These are phyloP conservation scores for Suillus alpinus DNA, from an alignment of 768 basidiomycete genomes.

Conservation along the genomic window DNA sequence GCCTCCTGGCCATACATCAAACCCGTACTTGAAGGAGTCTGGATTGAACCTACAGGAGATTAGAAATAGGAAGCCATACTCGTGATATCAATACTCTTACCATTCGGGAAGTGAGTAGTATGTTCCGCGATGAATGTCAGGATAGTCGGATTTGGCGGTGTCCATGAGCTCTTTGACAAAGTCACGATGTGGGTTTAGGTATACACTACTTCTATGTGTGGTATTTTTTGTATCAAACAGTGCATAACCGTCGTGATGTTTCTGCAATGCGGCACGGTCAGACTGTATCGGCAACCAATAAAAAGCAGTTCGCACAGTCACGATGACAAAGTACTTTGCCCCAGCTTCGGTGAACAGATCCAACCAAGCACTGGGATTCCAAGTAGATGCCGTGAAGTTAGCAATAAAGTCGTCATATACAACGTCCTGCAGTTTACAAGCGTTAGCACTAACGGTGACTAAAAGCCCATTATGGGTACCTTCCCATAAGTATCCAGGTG, in stretches of 20 bases:
- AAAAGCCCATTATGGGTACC: slow-evolving; percentile 12
- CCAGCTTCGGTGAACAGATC: slow-evolving; percentile 54
- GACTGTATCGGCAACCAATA: neutral
- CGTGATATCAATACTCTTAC: slow-evolving; percentile 19
- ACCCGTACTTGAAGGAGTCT: slow-evolving; percentile 49
- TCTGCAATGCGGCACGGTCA: slow-evolving; percentile 28
- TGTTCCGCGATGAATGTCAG: slow-evolving; percentile 51
- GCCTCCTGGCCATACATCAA: slow-evolving; percentile 49
- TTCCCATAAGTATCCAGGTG: slow-evolving; percentile 51
- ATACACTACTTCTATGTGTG: slow-evolving; percentile 46
- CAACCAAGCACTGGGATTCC: slow-evolving; percentile 54
- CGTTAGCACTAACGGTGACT: neutral
- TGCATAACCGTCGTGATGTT: slow-evolving; percentile 62
- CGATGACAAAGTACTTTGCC: slow-evolving; percentile 61
- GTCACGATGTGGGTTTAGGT: slow-evolving; percentile 50
- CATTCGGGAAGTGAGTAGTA: slow-evolving; percentile 60
- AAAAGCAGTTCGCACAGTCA: slow-evolving; percentile 36
- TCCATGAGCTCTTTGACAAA: slow-evolving; percentile 49
- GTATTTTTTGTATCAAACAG: slow-evolving; percentile 56
- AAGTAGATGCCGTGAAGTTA: slow-evolving; percentile 49
- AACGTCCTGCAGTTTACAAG: slow-evolving; percentile 31
- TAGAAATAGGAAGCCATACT: neutral
- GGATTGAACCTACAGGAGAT: slow-evolving; percentile 48
- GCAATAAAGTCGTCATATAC: slow-evolving; percentile 59
- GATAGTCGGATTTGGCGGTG: slow-evolving; percentile 47